phyloP scores from a whole-genome alignment of 805 yeast genomes.

The Yamadazyma phyllophila region DNA sequence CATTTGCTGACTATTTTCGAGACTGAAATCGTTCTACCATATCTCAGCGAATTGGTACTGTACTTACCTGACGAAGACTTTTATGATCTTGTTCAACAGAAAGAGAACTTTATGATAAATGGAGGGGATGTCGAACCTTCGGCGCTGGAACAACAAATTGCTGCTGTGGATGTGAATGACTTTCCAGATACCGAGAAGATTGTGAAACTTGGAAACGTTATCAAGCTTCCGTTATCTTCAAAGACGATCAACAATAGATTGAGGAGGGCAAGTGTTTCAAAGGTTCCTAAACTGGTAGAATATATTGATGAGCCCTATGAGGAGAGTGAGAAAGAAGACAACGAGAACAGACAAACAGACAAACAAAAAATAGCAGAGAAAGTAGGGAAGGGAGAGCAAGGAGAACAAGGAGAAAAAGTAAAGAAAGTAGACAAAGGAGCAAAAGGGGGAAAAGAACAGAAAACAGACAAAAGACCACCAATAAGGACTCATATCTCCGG shows the following conservation, averaged over 20 bases:
- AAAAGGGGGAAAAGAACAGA: neutral
- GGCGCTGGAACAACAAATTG: constrained; percentile 3
- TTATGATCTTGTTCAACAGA: constrained; percentile 29
- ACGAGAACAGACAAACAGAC: neutral
- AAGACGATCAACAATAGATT: constrained; percentile 27
- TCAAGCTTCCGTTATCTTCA: constrained; percentile 27
- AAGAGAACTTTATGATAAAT: constrained; percentile 28
- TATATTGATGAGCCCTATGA: neutral
- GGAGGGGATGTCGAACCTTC: constrained; percentile 18
- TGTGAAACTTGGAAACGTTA: constrained; percentile 29
- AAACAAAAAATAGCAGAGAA: neutral
- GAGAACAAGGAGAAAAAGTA: neutral
- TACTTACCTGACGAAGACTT: constrained; percentile 24
- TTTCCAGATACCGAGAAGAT: constrained; percentile 20
- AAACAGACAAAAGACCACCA: neutral
- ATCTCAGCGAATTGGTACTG: constrained; percentile 21
- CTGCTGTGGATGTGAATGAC: constrained; percentile 11
- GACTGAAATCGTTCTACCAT: constrained; percentile 18
- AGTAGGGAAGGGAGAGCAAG: neutral
- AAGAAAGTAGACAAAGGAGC: neutral
- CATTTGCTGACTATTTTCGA: constrained; percentile 21
- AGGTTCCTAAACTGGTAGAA: neutral
- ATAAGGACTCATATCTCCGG: constrained; percentile 9
- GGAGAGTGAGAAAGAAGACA: neutral
- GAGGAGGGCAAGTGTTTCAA: constrained; percentile 16